phyloP scores from a whole-genome alignment of 108 stramenopile species.

The Fragilaria crotonensis region DNA sequence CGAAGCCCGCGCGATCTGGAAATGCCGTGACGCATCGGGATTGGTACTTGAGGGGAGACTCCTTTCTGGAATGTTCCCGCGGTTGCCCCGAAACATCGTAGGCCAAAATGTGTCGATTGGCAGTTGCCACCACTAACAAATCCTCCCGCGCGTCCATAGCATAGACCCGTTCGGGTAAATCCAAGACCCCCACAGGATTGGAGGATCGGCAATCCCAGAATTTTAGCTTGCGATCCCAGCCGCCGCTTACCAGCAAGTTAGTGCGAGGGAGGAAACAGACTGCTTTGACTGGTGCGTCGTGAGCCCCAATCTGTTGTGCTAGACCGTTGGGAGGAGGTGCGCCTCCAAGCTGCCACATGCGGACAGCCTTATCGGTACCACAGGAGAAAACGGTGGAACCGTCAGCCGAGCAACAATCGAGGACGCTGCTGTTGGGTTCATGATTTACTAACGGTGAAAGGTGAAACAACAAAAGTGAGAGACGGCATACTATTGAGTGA shows the following conservation, averaged over 20 bases:
- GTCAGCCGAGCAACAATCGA: conserved; percentile 65
- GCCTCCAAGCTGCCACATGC: conserved; percentile 84
- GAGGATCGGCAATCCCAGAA: conserved; percentile 87
- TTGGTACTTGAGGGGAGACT: conserved; percentile 87
- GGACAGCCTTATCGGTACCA: conserved; percentile 76
- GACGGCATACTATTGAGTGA: too few relatives aligned
- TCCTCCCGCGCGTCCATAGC: conserved; percentile 76
- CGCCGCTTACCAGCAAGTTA: conserved; percentile 75
- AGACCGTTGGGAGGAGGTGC: conserved; percentile 43
- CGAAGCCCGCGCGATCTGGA: conserved; percentile 86
- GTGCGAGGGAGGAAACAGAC: conserved; percentile 54
- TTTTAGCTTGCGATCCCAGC: conserved; percentile 64
- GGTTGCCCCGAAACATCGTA: conserved; percentile 78
- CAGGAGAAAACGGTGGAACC: conserved; percentile 72
- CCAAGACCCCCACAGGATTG: conserved; percentile 63
- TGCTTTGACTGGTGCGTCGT: conserved; percentile 72
- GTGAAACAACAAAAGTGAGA: too few relatives aligned
- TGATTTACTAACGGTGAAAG: conserved; percentile 80
- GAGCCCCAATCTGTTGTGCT: conserved; percentile 82
- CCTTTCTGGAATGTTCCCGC: conserved; percentile 58
- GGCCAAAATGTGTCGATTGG: conserved; percentile 62
- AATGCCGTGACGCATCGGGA: conserved; percentile 80
- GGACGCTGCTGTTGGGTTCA: conserved; percentile 52
- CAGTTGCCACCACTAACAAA: conserved; percentile 81
- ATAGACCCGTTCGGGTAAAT: conserved; percentile 81